phyloP scores from a whole-genome alignment of 2,329 filamentous ascomycete genomes.

The Aspergillus bombycis region DNA sequence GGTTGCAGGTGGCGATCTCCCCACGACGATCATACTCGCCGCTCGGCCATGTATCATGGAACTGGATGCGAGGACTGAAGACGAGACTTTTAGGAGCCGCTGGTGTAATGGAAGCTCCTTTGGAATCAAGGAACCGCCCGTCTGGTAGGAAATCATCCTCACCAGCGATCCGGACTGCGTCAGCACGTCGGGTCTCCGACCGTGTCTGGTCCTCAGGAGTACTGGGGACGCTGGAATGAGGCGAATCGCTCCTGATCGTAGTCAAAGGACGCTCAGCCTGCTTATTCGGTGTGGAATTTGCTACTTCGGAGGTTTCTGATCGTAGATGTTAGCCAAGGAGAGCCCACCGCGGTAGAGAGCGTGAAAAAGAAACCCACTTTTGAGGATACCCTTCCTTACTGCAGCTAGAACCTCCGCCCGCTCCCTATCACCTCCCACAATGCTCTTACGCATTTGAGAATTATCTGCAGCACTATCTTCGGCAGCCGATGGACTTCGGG shows the following conservation, averaged over 20 bases:
- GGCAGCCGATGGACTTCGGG: slow-evolving; percentile 60
- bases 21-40: slow-evolving; percentile 95
- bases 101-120: slow-evolving; percentile 75
- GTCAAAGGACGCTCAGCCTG: slow-evolving; percentile 63
- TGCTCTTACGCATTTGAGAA: slow-evolving; percentile 73
- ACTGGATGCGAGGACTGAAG: slow-evolving; percentile 92
- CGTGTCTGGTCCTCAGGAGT: slow-evolving; percentile 77
- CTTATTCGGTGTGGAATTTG: slow-evolving; percentile 69
- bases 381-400: slow-evolving; percentile 93
- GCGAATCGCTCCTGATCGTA: slow-evolving; percentile 72
- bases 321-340: slow-evolving; percentile 9
- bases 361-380: slow-evolving; percentile 63
- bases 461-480: slow-evolving; percentile 47
- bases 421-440: slow-evolving; percentile 86
- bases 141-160: slow-evolving; percentile 90
- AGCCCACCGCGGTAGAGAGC: not conserved
- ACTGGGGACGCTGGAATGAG: slow-evolving; percentile 81
- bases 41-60: slow-evolving; percentile 94
- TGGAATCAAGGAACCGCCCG: slow-evolving; percentile 70
- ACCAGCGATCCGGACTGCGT: slow-evolving; percentile 73
- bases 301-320: slow-evolving; percentile 59
- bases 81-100: slow-evolving; percentile 56
- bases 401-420: slow-evolving; percentile 88
- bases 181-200: slow-evolving; percentile 64
- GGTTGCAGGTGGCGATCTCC: slow-evolving; percentile 96